A percentile compares a stretch with the other conserved stretches of the same genome.
phyloP scores from a whole-genome alignment of 2,329 filamentous ascomycete genomes.

The Exutisphaerella laricina region DNA sequence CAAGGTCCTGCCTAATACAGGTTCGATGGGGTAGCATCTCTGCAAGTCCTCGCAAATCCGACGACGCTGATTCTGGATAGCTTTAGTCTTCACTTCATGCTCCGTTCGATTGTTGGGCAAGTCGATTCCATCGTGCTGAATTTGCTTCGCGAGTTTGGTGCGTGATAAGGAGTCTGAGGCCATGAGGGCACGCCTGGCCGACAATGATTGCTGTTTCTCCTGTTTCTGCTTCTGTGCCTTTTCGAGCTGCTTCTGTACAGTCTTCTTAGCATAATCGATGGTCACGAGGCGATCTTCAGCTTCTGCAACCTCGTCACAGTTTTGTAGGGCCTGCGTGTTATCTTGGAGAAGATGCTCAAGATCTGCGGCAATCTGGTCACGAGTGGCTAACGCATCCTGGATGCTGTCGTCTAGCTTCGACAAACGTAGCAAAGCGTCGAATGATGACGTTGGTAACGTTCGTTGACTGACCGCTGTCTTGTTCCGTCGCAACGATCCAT shows the following conservation, averaged over 20 bases:
- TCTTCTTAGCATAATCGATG: slow-evolving; percentile 49
- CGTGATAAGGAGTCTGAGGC: slow-evolving; percentile 34
- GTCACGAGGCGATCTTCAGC: slow-evolving; percentile 41
- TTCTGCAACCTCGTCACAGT: slow-evolving; percentile 36
- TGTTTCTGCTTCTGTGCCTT: slow-evolving; percentile 57
- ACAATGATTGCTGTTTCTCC: slow-evolving; percentile 63
- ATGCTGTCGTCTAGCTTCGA: slow-evolving; percentile 86
- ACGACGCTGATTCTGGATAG: slow-evolving; percentile 77
- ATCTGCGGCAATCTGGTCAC: slow-evolving; percentile 67
- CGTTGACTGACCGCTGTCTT: slow-evolving; percentile 18
- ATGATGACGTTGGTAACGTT: slow-evolving; percentile 66
- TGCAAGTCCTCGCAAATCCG: slow-evolving; percentile 81
- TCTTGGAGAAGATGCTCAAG: slow-evolving; percentile 54
- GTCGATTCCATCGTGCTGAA: slow-evolving; percentile 52
- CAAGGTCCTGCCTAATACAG: slow-evolving; percentile 58
- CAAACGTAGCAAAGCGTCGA: slow-evolving; percentile 80
- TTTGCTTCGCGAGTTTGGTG: slow-evolving; percentile 38
- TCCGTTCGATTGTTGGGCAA: slow-evolving; percentile 35
- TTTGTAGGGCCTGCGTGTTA: slow-evolving; percentile 35
- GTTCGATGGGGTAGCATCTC: slow-evolving; percentile 73
- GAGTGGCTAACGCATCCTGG: slow-evolving; percentile 77
- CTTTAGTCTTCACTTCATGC: slow-evolving; percentile 49
- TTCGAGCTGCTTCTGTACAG: slow-evolving; percentile 62
- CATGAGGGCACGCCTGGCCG: slow-evolving; percentile 63
- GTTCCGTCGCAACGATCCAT: slow-evolving; percentile 34